phyloP scores from a whole-genome alignment of 768 basidiomycete species.

The Leccinum broughii region DNA sequence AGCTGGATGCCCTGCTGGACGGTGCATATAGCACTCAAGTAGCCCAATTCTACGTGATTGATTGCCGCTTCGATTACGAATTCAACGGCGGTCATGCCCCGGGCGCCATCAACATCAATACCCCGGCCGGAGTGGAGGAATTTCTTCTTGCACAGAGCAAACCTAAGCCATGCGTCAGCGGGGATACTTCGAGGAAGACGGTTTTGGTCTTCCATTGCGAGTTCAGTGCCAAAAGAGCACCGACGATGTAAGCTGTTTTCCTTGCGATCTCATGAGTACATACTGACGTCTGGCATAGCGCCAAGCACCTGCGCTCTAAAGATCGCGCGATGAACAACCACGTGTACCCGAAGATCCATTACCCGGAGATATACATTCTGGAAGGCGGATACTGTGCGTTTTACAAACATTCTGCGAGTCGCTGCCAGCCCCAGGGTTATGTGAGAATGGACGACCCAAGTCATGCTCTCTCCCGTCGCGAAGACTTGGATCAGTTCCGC shows the following conservation, averaged over 20 bases:
- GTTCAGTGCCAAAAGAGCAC: slow-evolving; percentile 92
- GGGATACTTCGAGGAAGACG: slow-evolving; percentile 72
- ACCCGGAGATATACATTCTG: slow-evolving; percentile 95
- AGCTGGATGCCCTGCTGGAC: slow-evolving; percentile 79
- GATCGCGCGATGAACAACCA: slow-evolving; percentile 90
- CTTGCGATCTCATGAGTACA: neutral
- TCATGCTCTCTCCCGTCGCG: slow-evolving; percentile 74
- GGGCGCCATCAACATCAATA: slow-evolving; percentile 91
- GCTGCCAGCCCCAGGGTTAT: slow-evolving; percentile 82
- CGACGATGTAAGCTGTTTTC: slow-evolving; percentile 75
- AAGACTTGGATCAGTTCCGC: slow-evolving; percentile 91
- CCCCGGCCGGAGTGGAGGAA: slow-evolving; percentile 74
- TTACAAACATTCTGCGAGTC: slow-evolving; percentile 63
- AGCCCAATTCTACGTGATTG: slow-evolving; percentile 76
- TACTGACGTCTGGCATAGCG: slow-evolving; percentile 47
- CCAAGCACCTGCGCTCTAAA: slow-evolving; percentile 88
- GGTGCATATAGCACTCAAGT: slow-evolving; percentile 71
- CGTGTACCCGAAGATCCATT: slow-evolving; percentile 88
- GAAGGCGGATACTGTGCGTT: slow-evolving; percentile 95
- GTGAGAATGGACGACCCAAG: slow-evolving; percentile 94
- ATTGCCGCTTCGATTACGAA: slow-evolving; percentile 98
- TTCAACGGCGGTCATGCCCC: slow-evolving; percentile 91
- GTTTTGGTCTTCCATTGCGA: slow-evolving; percentile 97
- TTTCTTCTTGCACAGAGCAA: slow-evolving; percentile 66
- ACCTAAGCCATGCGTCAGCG: slow-evolving; percentile 71